Conservation (phyloP, 441 rosid genomes). For the Bocquillonia castaneifolia region DNA sequence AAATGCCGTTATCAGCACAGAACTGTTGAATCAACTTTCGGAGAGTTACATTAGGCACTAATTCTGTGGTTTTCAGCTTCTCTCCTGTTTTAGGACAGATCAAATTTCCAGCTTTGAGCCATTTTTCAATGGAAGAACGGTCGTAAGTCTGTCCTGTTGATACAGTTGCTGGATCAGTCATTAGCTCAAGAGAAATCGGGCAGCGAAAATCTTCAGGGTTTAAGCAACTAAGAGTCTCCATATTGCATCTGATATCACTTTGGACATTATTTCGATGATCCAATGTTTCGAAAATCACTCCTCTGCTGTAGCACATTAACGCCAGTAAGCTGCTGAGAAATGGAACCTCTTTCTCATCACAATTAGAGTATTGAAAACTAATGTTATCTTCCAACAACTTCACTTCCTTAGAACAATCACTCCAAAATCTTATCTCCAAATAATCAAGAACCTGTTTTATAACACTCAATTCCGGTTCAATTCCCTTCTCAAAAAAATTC, state of each 20-base stretch:
- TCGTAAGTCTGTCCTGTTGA: slow-evolving; percentile 82
- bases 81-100: slow-evolving; percentile 76
- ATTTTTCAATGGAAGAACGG: slow-evolving; percentile 65
- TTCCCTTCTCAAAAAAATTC: slow-evolving; percentile 45
- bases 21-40: slow-evolving; percentile 54
- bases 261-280: slow-evolving; percentile 29
- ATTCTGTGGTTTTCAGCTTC: slow-evolving; percentile 41
- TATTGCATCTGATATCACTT: slow-evolving; percentile 26
- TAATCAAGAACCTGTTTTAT: slow-evolving; percentile 44
- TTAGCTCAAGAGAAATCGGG: slow-evolving; percentile 76
- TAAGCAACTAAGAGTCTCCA: slow-evolving; percentile 42
- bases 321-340: slow-evolving; percentile 55
- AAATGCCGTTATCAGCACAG: slow-evolving; percentile 44
- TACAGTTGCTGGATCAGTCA: slow-evolving; percentile 71
- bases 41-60: slow-evolving; percentile 53
- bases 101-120: slow-evolving; percentile 69
- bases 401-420: slow-evolving; percentile 49
- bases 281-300: slow-evolving; percentile 43
- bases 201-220: slow-evolving; percentile 71
- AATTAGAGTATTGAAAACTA: slow-evolving; percentile 26
- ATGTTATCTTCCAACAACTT: slow-evolving; percentile 52
- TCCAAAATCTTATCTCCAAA: slow-evolving; percentile 56
- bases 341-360: slow-evolving; percentile 36
- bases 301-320: slow-evolving; percentile 58
- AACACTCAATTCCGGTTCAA: slow-evolving; percentile 40